Evolutionary conservation across 23 red algal species (phyloP), one percentile per base, ranked within the genome.

Genomic region (Cyanidioschyzon merolae): DNA sequence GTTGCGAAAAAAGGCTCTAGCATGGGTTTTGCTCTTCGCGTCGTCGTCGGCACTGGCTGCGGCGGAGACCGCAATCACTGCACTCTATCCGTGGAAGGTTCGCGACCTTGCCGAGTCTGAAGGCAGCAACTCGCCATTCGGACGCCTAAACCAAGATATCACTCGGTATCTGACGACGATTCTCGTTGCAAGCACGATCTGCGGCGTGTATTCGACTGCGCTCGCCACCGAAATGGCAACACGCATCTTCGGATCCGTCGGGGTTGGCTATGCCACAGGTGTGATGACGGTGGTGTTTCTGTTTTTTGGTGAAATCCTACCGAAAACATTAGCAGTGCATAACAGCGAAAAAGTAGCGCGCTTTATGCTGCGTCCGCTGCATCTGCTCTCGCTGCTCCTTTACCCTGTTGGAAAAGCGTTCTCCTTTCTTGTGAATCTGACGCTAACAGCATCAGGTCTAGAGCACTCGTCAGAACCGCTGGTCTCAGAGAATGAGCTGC

Each of bases 271-370:
- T 59, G 88, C 89, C 41, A 98, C 88, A 2, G 88, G 80, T 0
- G 78, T 76, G 0, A 76, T 98, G 68, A 98, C 94, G 1, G 75
- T 98, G 16, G 82, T 98, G 37, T 91, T 98, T 75, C 68, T 98
- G 76, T 98, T 98, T 63, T 91, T 98, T 51, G 94, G 94, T 2
- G 94, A 98, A 77, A 98, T 98, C 38, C 76, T 98, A 12, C 94
- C 94, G 7, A 98, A 98, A 74, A 83, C 88, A 3, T 67, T 98
- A 32, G 94, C 94, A 15, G 88, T 98, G 18, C 89, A 89, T 80
- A 85, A 88, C 37, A 82, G 87, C 37, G 80, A 84, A 37, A 83
- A 85, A 40, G 94, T 98, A 2, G 83, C 84, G 7, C 77, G 94
- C 16, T 51, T 89, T 1, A 89, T 89, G 87, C 78, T 98, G n/a